These are phyloP conservation scores for Eucalyptus sideroxylon DNA, from an alignment of 345 rosid species.

Conservation along the genomic window DNA sequence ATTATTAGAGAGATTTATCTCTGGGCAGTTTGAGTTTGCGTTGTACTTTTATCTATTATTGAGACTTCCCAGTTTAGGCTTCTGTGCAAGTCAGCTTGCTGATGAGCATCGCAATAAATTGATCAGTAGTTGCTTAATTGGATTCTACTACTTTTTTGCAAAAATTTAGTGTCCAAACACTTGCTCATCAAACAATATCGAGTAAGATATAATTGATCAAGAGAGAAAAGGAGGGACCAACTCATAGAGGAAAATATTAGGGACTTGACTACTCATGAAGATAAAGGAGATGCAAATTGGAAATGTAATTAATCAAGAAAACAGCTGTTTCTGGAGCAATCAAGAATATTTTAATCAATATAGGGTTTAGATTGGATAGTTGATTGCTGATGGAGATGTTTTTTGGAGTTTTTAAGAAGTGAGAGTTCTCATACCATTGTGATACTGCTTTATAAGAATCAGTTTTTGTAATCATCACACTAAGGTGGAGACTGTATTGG, in stretches of 20 bases:
- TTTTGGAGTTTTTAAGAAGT: not conserved
- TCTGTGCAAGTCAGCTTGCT: not conserved
- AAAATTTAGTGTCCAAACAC: not conserved
- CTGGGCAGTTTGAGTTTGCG: not conserved
- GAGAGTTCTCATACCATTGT: not conserved
- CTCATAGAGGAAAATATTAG: not conserved
- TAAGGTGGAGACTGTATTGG: not conserved
- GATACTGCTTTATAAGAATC: not conserved
- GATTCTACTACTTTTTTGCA: not conserved
- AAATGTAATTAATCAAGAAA: not conserved
- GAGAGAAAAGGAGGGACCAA: not conserved
- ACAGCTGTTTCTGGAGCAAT: not conserved
- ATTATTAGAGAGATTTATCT: not conserved
- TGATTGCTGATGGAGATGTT: not conserved
- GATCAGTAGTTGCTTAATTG: not conserved
- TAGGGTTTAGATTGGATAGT: not conserved
- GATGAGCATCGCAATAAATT: not conserved
- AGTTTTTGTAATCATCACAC: not conserved
- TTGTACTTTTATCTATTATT: not conserved
- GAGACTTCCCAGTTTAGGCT: not conserved
- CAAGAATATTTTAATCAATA: not conserved
- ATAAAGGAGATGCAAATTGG: not conserved
- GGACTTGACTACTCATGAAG: not conserved
- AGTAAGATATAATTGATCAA: not conserved
- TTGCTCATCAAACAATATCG: not conserved